Percentiles rank a stretch among this genome's conserved stretches.
Evolutionary conservation across 2,329 filamentous ascomycete genomes (phyloP).

Genomic region (Botrytis squamosa): DNA sequence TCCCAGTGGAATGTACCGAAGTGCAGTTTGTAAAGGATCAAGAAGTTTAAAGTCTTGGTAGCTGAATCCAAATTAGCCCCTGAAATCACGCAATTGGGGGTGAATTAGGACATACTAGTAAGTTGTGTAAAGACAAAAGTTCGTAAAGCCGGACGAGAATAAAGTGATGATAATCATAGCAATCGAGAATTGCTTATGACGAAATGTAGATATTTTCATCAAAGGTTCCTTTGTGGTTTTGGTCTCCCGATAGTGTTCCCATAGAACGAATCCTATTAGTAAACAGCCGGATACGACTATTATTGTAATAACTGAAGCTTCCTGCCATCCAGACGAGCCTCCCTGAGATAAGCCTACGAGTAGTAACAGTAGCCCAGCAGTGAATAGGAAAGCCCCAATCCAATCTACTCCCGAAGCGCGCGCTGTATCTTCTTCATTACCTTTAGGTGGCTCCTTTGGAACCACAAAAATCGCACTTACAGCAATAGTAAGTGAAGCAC

Average conservation of each 20-base stretch:
- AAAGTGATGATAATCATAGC: constrained; percentile 64
- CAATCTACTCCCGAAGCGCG: constrained; percentile 57
- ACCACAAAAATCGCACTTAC: constrained; percentile 59
- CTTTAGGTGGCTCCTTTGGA: constrained; percentile 47
- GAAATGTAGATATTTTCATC: constrained; percentile 66
- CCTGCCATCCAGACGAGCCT: constrained; percentile 66
- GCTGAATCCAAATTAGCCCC: constrained; percentile 35
- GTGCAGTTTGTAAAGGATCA: constrained; percentile 61
- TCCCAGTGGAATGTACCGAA: constrained; percentile 67
- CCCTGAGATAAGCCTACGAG: constrained; percentile 68
- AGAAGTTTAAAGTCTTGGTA: constrained; percentile 67
- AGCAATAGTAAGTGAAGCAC: constrained; percentile 57
- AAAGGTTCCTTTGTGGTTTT: constrained; percentile 51
- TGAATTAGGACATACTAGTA: constrained; percentile 47
- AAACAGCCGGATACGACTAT: constrained; percentile 56
- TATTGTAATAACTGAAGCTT: constrained; percentile 59
- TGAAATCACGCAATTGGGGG: not conserved
- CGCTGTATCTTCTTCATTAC: constrained; percentile 9
- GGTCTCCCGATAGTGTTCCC: constrained; percentile 51
- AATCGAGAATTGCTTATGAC: constrained; percentile 57
- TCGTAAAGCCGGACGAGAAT: constrained; percentile 68
- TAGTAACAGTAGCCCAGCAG: constrained; percentile 58
- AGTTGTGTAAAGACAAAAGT: constrained; percentile 65
- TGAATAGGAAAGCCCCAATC: constrained; percentile 63
- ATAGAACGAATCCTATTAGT: constrained; percentile 25